Percentiles rank a stretch among this genome's conserved stretches.
These are phyloP conservation scores for Plicaturopsis crispa DNA, from an alignment of 768 basidiomycete genomes.

Conservation along the genomic window DNA sequence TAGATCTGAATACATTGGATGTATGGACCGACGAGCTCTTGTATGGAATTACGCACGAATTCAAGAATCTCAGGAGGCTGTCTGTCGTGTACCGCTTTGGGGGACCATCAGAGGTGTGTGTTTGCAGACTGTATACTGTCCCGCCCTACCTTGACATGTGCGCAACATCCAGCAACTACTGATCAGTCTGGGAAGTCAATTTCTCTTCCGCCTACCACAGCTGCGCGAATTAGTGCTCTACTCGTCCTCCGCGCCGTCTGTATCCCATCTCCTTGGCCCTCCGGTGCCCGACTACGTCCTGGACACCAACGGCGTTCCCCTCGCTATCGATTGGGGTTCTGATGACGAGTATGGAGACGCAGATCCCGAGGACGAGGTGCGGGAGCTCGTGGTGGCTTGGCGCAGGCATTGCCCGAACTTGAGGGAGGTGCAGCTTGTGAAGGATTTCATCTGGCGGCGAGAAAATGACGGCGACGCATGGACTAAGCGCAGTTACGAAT, in stretches of 20 bases:
- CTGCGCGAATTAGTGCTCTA: slow-evolving; percentile 33
- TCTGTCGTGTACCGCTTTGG: slow-evolving; percentile 30
- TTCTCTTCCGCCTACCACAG: slow-evolving; percentile 26
- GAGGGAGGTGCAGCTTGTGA: slow-evolving; percentile 32
- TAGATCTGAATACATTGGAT: slow-evolving; percentile 26
- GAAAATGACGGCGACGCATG: slow-evolving; percentile 26
- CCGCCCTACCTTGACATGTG: neutral
- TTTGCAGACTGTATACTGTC: no score
- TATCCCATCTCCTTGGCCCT: neutral
- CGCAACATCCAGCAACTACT: slow-evolving; percentile 23
- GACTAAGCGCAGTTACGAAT: slow-evolving; percentile 18
- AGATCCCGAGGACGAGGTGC: slow-evolving; percentile 21
- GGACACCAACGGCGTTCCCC: slow-evolving; percentile 1
- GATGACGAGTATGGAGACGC: slow-evolving; percentile 3
- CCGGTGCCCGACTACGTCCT: slow-evolving; percentile 3
- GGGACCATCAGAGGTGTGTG: slow-evolving; percentile 33
- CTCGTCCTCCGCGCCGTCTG: slow-evolving; percentile 7
- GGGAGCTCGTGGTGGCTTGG: slow-evolving; percentile 35
- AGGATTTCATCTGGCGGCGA: slow-evolving; percentile 31
- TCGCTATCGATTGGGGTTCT: slow-evolving; percentile 6
- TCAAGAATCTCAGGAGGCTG: slow-evolving; percentile 26
- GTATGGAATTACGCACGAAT: slow-evolving; percentile 31
- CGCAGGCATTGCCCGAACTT: slow-evolving; percentile 30
- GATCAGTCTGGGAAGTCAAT: slow-evolving; percentile 34
- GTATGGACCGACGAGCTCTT: slow-evolving; percentile 41